Base-by-base conservation (phyloP, 1,139 yeast species). In the Kodamaea anthophila region DNA sequence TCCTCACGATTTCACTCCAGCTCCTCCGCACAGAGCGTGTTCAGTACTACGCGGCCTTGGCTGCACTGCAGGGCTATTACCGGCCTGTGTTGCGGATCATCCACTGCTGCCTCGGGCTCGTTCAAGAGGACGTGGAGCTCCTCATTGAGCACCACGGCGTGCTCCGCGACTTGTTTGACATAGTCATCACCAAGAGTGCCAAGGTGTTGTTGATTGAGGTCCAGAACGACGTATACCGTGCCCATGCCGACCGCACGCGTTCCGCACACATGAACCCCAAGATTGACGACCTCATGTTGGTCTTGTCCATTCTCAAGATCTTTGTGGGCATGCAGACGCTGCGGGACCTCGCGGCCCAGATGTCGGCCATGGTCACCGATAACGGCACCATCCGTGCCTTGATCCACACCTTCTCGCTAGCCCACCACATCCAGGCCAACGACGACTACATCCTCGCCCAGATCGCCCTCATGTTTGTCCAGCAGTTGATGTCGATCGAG, bases 361-460 rank as follows among this genome's bases (percentile, higher is more conserved):
- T 82, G 41, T 73, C 84, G 0, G 58, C 64, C 5, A 58, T 73
- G 2, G 58, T 84, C 33, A 62, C 65, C 18, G 77, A 74, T 15
- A 63, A 71, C 18, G 86, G 79, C 2, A 72, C 86, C 1, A 64
- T 82, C 19, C 70, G 74, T 31, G 66, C 83, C 0, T 65, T 85
- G 18, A 55, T 84, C 43, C 74, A 76, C 34, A 59, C 84, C 10
- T 86, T 77, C 49, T 71, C 91, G 0, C 74, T 77, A 34, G 74
- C 93, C 0, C 83, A 82, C 43, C 55, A 74, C 25, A 62, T 81
- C 23, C 73, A 70, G 37, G 60, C 75, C 3, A 72, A 76, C 35
- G 74, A 70, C 19, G 93, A 83, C 32, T 74, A 74, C 19, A 61
- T 79, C 0, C 75, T 81, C 49, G 93, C 94, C 1, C 91, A 83